A percentile compares a stretch with the other conserved stretches of the same genome.
These are phyloP conservation scores for Microdochium bolleyi DNA, from an alignment of 2,329 filamentous ascomycete genomes.

Conservation along the genomic window DNA sequence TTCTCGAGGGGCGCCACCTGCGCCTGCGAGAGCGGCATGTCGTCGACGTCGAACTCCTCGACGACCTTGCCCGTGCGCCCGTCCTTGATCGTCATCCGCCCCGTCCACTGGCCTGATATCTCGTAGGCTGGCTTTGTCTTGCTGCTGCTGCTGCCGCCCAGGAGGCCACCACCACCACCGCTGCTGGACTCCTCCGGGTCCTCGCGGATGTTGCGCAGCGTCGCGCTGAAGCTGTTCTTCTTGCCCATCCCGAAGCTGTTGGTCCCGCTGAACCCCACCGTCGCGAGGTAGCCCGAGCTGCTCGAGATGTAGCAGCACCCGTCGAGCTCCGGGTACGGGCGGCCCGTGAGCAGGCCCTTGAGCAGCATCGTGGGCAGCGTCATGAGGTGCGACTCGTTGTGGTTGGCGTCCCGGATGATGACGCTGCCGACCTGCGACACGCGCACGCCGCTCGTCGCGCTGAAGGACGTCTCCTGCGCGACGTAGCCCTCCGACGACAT, in stretches of 20 bases:
- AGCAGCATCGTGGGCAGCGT: conserved; percentile 16
- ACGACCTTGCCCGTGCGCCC: conserved; percentile 3
- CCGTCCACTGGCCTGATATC: conserved; percentile 16
- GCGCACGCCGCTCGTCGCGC: conserved; percentile 9
- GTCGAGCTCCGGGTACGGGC: conserved; percentile 15
- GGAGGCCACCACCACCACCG: not conserved
- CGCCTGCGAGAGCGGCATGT: conserved; percentile 8
- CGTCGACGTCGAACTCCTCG: conserved; percentile 11
- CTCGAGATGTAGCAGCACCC: conserved; percentile 16
- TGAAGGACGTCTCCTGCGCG: conserved; percentile 15
- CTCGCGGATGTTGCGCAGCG: conserved; percentile 8
- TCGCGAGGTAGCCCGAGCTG: conserved; percentile 16
- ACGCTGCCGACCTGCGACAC: conserved; percentile 15
- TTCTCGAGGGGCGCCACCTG: conserved; percentile 2
- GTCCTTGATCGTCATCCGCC: conserved; percentile 11
- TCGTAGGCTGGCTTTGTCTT: conserved; percentile 14
- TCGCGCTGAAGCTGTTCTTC: conserved; percentile 14
- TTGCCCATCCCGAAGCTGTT: conserved; percentile 6
- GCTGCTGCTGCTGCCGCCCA: not conserved
- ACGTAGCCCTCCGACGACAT: conserved; percentile 16
- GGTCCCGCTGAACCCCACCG: conserved; percentile 12
- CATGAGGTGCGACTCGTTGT: conserved; percentile 20
- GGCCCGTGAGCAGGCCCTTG: conserved; percentile 11
- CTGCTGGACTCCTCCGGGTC: no score
- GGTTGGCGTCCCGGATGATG: conserved; percentile 19